These are phyloP conservation scores for Cryptococcus sp. DNA, from an alignment of 1,284 basidiomycete genomes.

Conservation along the genomic window DNA sequence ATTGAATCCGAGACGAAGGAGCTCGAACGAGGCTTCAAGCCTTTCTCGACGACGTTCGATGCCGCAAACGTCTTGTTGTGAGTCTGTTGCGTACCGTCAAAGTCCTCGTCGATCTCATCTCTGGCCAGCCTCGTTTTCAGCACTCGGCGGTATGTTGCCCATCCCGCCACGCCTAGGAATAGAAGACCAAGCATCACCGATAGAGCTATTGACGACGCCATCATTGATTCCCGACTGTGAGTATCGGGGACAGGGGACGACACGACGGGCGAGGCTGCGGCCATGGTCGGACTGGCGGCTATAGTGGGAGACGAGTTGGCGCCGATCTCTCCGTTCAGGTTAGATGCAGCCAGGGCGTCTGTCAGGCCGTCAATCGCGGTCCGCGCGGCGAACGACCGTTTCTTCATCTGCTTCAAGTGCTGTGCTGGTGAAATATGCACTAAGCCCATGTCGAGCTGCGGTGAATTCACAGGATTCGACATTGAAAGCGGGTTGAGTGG, in stretches of 20 bases:
- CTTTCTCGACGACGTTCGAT: constrained; percentile 26
- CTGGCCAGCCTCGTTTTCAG: not conserved
- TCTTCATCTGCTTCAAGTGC: constrained; percentile 24
- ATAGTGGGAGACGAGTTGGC: constrained; percentile 8
- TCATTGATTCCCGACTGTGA: constrained; percentile 8
- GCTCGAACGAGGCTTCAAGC: constrained; percentile 14
- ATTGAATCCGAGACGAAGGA: not conserved
- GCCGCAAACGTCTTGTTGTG: constrained; percentile 16
- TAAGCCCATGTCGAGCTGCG: constrained; percentile 18
- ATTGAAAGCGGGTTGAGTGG: constrained; percentile 17
- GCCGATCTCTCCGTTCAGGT: not conserved
- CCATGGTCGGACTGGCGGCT: constrained; percentile 11
- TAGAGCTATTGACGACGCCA: constrained; percentile 21
- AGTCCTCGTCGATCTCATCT: not conserved
- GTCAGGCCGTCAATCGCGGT: constrained; percentile 12
- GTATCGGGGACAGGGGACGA: constrained; percentile 1
- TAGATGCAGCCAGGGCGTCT: constrained; percentile 4
- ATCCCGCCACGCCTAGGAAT: constrained; percentile 21
- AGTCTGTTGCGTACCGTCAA: not conserved
- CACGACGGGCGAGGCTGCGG: constrained; percentile 7
- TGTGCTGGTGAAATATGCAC: constrained; percentile 19
- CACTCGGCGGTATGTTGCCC: constrained; percentile 20
- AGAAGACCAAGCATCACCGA: constrained; percentile 22
- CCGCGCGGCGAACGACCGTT: constrained; percentile 16
- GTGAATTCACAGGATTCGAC: constrained; percentile 13